A percentile compares a stretch with the other conserved stretches of the same genome.
Conservation (phyloP, 176 grass and related monocot genomes). For the Oryza rufipogon region DNA sequence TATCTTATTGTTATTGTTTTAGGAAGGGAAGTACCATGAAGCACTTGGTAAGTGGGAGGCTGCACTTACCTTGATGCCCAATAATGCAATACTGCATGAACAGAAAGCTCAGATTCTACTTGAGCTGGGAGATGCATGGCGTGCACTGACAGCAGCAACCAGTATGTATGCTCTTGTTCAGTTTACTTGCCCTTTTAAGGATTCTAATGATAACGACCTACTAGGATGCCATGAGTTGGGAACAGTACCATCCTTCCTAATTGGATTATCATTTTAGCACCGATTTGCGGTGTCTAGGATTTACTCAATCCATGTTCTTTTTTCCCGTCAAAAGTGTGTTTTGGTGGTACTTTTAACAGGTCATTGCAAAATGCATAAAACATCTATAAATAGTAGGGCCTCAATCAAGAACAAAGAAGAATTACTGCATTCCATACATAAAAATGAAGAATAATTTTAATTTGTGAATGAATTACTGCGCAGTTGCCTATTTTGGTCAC, state of each 20-base stretch:
- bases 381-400: not conserved
- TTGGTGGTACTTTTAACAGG: not conserved
- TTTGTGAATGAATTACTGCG: not conserved
- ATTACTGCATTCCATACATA: not conserved
- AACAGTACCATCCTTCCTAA: not conserved
- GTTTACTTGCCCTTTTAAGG: not conserved
- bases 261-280: not conserved
- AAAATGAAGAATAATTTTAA: not conserved
- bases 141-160: conserved; percentile 71
- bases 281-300: not conserved
- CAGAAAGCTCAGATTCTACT: conserved; percentile 92
- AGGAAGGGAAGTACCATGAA: conserved; percentile 85
- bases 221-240: not conserved
- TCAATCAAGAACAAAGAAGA: not conserved
- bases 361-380: not conserved
- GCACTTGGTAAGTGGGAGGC: conserved; percentile 90
- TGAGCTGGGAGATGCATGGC: conserved; percentile 86
- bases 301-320: not conserved
- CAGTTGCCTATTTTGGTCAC: not conserved
- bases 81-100: conserved; percentile 73
- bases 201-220: not conserved
- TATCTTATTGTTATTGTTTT: conserved; percentile 27
- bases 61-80: conserved; percentile 63
- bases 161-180: conserved; percentile 51
- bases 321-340: not conserved